phyloP scores from a whole-genome alignment of 2,329 filamentous ascomycete genomes.

The Neophaeococcomyces mojaviensis region DNA sequence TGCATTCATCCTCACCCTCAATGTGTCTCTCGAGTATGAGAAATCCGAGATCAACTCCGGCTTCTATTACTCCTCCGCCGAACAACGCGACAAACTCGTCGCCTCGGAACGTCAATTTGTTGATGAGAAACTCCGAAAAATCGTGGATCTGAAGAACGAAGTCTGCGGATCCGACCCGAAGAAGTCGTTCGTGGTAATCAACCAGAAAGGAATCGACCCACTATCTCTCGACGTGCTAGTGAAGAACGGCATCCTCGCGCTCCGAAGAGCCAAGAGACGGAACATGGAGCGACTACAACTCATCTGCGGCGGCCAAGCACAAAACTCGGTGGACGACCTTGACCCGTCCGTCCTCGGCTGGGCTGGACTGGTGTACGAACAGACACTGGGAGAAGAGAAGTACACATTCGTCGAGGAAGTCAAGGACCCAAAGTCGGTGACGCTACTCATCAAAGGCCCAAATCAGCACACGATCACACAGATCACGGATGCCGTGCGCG shows the following conservation, averaged over 20 bases:
- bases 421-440: conserved; percentile 97
- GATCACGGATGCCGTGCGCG: conserved; percentile 90
- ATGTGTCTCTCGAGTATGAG: conserved; percentile 96
- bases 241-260: conserved; percentile 94
- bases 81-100: conserved; percentile 95
- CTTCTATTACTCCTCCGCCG: conserved; percentile 96
- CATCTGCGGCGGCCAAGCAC: conserved; percentile 79
- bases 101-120: conserved; percentile 95
- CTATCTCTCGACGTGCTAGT: conserved; percentile 90
- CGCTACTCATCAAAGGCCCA: conserved; percentile 93
- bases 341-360: conserved; percentile 83
- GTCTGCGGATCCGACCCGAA: conserved; percentile 88
- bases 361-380: conserved; percentile 95
- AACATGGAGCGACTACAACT: conserved; percentile 99
- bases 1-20: conserved; percentile 87
- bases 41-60: conserved; percentile 99
- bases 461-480: conserved; percentile 95
- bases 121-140: conserved; percentile 93
- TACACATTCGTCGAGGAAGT: conserved; percentile 98
- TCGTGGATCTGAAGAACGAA: conserved; percentile 95
- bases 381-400: conserved; percentile 96
- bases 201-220: conserved; percentile 98
- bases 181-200: conserved; percentile 96
- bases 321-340: conserved; percentile 95
- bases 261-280: conserved; percentile 89